Evolutionary conservation across 2,329 filamentous ascomycete genomes (phyloP).

Genomic region (Metarhizium robertsii): DNA sequence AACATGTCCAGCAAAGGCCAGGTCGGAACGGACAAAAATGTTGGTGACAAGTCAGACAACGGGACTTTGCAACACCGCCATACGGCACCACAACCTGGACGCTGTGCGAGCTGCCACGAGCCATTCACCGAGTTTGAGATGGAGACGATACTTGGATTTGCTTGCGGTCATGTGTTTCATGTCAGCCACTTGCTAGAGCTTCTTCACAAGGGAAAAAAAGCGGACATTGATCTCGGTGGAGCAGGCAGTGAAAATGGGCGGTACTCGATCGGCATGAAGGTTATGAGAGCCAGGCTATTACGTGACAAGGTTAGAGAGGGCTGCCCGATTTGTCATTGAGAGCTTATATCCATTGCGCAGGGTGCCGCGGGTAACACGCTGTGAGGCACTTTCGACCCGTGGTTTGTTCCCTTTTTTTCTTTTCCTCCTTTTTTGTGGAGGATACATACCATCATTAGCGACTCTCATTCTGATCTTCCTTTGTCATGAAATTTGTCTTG

Average conservation of each 20-base stretch:
- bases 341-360: background rate
- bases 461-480: background rate
- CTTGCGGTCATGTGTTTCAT: conserved; percentile 76
- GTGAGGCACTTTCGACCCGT: too few species aligned
- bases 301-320: conserved; percentile 59
- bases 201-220: conserved; percentile 34
- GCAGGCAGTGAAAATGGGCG: conserved; percentile 34
- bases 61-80: conserved; percentile 15
- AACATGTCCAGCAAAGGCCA: conserved; percentile 15
- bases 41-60: background rate
- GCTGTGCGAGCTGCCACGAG: conserved; percentile 49
- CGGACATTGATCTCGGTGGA: conserved; percentile 37
- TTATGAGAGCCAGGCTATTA: conserved; percentile 73
- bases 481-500: background rate
- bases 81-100: conserved; percentile 35
- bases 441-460: background rate
- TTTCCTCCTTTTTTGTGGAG: background rate
- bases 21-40: conserved; percentile 12
- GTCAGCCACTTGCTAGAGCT: conserved; percentile 58
- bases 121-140: conserved; percentile 51
- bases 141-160: conserved; percentile 70
- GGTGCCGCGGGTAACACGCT: background rate
- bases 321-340: conserved; percentile 46
- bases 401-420: too few species aligned
- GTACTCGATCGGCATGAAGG: conserved; percentile 73